Percentiles rank a stretch among this genome's conserved stretches.
Evolutionary conservation across 176 grass and related monocot genomes (phyloP).

Genomic region (Musa schizocarpa): DNA sequence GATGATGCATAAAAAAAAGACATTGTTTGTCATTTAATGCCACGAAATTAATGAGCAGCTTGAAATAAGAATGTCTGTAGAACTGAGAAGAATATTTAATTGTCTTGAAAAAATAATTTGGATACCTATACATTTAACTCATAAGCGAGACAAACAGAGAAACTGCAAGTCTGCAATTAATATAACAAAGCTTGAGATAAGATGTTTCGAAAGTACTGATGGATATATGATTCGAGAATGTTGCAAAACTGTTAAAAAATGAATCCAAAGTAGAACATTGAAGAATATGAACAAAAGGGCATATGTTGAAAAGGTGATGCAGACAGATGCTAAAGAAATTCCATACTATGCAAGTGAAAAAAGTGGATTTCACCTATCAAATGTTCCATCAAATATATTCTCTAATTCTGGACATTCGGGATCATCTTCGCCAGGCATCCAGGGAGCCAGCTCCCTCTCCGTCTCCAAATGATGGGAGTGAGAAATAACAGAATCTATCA

Average conservation of each 20-base stretch:
- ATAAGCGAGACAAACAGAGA: background rate
- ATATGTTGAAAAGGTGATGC: background rate
- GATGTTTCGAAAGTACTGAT: background rate
- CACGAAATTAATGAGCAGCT: no score
- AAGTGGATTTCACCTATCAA: conserved; percentile 39
- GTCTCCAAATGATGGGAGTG: conserved; percentile 51
- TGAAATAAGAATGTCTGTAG: no score
- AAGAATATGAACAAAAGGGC: conserved; percentile 3
- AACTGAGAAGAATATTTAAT: no score
- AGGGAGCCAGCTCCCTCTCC: conserved; percentile 80
- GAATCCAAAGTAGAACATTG: background rate
- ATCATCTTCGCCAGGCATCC: conserved; percentile 80
- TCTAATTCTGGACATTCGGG: conserved; percentile 80
- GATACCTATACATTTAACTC: no score
- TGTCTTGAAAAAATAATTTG: no score
- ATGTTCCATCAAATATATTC: conserved; percentile 45
- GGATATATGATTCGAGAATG: background rate
- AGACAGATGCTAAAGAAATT: background rate
- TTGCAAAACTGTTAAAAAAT: background rate
- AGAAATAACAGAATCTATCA: conserved; percentile 95
- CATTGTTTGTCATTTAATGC: no score
- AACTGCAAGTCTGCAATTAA: background rate
- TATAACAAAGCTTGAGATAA: background rate
- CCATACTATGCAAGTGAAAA: background rate
- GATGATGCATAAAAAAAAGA: background rate